Evolutionary conservation across 257 asterid species (phyloP).

Genomic region (Fraxinus cuspidata): DNA sequence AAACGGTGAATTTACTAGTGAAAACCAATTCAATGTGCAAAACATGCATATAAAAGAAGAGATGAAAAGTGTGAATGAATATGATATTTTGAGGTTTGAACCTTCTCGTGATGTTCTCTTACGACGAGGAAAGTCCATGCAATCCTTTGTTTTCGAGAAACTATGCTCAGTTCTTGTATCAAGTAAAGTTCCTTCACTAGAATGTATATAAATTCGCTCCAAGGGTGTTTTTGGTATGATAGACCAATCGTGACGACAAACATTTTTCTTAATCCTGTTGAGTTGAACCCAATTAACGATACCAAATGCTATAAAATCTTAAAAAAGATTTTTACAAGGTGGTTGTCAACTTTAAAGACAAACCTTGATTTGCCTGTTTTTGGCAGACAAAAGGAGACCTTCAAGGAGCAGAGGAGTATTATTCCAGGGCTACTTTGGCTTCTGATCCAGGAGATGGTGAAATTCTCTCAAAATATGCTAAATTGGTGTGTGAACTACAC

Average conservation of each 20-base stretch:
- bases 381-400: slow-evolving; percentile 60
- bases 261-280: too few relatives aligned
- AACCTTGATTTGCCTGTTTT: neutral
- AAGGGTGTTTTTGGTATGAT: too few relatives aligned
- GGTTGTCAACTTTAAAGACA: neutral
- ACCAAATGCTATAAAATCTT: too few relatives aligned
- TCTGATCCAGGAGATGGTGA: slow-evolving; percentile 77
- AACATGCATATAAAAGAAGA: slow-evolving; percentile 27
- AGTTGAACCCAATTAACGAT: too few relatives aligned
- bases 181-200: slow-evolving; percentile 37
- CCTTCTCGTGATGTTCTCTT: too few relatives aligned
- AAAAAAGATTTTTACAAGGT: neutral
- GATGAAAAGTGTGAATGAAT: slow-evolving; percentile 19
- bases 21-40: slow-evolving; percentile 19
- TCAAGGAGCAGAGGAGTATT: slow-evolving; percentile 71
- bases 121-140: slow-evolving; percentile 60
- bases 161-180: slow-evolving; percentile 76
- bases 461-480: slow-evolving; percentile 67
- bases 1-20: neutral
- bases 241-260: too few relatives aligned
- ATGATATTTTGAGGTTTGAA: slow-evolving; percentile 31
- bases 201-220: neutral
- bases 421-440: slow-evolving; percentile 72
- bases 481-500: slow-evolving; percentile 71
- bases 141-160: slow-evolving; percentile 71